Evolutionary conservation across 331 rosid genomes (phyloP).

Genomic region (Dryas integrifolia): DNA sequence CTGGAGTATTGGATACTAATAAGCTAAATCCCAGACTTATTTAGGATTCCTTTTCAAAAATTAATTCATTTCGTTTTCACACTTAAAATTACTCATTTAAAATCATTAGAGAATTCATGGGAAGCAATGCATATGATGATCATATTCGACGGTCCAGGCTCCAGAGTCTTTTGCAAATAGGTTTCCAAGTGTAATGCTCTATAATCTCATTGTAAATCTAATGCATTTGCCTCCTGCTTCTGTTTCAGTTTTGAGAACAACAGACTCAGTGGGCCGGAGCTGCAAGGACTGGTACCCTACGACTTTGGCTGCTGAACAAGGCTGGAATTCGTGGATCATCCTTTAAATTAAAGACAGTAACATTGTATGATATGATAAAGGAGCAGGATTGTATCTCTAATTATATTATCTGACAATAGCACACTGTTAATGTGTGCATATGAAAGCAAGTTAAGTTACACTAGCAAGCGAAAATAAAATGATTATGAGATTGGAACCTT

Average conservation of each 20-base stretch:
- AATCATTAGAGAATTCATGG: neutral
- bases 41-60: neutral
- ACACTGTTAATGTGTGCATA: conserved; percentile 9
- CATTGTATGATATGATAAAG: conserved; percentile 23
- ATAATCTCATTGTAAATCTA: neutral
- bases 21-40: neutral
- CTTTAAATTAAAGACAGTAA: conserved; percentile 7
- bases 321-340: neutral
- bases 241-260: conserved; percentile 73
- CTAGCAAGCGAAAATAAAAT: conserved; percentile 23
- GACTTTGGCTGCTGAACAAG: conserved; percentile 80
- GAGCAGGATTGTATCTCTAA: conserved; percentile 15
- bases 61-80: neutral
- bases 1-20: neutral
- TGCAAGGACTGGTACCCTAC: conserved; percentile 78
- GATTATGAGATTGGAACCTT: conserved; percentile 3
- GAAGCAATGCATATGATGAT: neutral
- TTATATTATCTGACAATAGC: conserved; percentile 12
- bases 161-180: neutral
- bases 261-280: conserved; percentile 77
- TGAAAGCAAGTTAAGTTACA: conserved; percentile 12
- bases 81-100: neutral
- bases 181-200: neutral
- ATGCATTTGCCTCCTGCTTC: neutral
- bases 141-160: neutral